A percentile compares a stretch with the other conserved stretches of the same genome.
These are phyloP conservation scores for Irpex sp. DNA, from an alignment of 1,284 basidiomycete species.

Conservation along the genomic window DNA sequence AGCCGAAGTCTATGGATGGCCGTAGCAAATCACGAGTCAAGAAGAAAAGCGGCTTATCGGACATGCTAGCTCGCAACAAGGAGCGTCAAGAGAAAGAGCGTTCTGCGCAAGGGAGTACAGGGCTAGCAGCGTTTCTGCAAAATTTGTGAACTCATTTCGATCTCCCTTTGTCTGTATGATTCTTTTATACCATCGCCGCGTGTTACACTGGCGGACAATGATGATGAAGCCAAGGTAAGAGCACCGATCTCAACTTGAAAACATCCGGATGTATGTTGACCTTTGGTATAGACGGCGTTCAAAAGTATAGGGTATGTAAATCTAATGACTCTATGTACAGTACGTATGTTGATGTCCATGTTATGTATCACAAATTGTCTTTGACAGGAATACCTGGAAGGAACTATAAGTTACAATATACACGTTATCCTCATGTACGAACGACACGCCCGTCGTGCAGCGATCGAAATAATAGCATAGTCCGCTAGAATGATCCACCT, in stretches of 20 bases:
- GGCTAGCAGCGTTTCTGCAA: conserved; percentile 48
- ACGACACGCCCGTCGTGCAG: background rate
- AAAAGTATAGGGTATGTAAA: no score
- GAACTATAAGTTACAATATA: no score
- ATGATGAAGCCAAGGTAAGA: no score
- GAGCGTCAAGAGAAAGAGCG: conserved; percentile 41
- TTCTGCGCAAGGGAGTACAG: conserved; percentile 21
- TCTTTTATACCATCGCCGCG: background rate
- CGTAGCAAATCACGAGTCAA: conserved; percentile 16
- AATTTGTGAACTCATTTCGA: background rate
- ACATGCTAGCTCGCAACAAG: conserved; percentile 59
- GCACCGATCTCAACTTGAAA: no score
- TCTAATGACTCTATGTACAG: no score
- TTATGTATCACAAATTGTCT: no score
- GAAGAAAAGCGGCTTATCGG: conserved; percentile 50
- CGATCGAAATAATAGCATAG: background rate
- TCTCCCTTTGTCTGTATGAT: background rate
- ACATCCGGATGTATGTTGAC: no score
- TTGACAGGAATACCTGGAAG: no score
- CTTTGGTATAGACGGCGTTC: no score
- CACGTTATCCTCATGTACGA: no score
- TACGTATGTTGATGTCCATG: no score
- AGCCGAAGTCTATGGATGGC: background rate
- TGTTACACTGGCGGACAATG: background rate
- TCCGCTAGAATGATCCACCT: background rate